These are phyloP conservation scores for Selaginella tamariscina DNA, from an alignment of 75 land plant species.

Conservation along the genomic window DNA sequence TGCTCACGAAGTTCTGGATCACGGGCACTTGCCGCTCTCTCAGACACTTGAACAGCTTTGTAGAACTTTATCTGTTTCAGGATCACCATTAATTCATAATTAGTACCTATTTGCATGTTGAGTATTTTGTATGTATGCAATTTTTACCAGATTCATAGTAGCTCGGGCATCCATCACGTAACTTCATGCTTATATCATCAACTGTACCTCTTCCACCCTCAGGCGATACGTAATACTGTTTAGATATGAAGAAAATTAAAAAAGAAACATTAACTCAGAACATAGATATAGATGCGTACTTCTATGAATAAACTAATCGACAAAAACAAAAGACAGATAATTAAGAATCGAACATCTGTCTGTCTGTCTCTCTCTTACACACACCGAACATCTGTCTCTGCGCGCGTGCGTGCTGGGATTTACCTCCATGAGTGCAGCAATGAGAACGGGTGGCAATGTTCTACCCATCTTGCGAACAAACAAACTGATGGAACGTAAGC, in stretches of 20 bases:
- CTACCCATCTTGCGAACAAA: conserved; percentile 92
- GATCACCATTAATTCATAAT: too few relatives aligned
- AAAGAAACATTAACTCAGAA: background rate
- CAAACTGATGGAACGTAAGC: conserved; percentile 89
- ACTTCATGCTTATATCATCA: conserved; percentile 81
- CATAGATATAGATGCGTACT: background rate
- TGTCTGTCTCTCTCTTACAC: too few relatives aligned
- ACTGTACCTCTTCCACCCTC: conserved; percentile 84
- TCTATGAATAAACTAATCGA: too few relatives aligned
- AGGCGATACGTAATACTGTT: conserved; percentile 86
- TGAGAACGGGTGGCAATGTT: conserved; percentile 77
- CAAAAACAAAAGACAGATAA: too few relatives aligned
- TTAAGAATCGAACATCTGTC: too few relatives aligned
- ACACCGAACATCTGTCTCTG: too few relatives aligned
- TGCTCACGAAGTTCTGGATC: conserved; percentile 58
- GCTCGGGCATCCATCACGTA: conserved; percentile 95
- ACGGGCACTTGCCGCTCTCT: conserved; percentile 48
- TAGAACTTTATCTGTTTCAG: conserved; percentile 86
- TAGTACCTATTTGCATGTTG: too few relatives aligned
- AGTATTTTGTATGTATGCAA: too few relatives aligned
- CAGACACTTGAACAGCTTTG: conserved; percentile 80
- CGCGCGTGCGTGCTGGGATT: too few relatives aligned
- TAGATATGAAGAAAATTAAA: conserved; percentile 6
- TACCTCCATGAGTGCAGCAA: conserved; percentile 95
- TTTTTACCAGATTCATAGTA: too few relatives aligned